Evolutionary conservation across 164 flowering plant genomes (phyloP), one percentile per base, ranked within the genome.

Genomic region (Dillenia suffruticosa): DNA sequence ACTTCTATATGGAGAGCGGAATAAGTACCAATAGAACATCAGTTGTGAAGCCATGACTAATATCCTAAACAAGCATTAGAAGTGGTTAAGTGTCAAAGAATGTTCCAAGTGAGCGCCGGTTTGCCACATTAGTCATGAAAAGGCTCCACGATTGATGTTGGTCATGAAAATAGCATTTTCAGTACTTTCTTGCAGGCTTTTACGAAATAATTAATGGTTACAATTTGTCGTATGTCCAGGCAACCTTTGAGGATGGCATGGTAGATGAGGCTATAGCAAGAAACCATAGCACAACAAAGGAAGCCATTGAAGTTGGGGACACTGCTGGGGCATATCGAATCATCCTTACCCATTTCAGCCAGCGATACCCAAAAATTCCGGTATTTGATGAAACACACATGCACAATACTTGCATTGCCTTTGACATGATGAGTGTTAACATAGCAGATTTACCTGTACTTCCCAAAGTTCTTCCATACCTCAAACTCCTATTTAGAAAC

Each of bases 271-370:
- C 99, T 11, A 69, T 89, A 16, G 86, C 87, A 9, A 84, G 63
- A 72, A 95, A 95, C 74, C 99, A 94, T 80, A 94, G 99, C 83
- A 92, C 97, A 40, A 94, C 99, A 11, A 76, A 69, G 56, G 99
- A 94, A 72, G 99, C 99, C 11, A 72, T 94, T n/a, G 88, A 83
- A 58, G 87, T 85, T 9, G 99, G 99, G 22, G 69, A 76, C 22
- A 52, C 79, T 9, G 95, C 96, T 1, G 90, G 83, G 12, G 99
- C 73, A 2, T 94, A 88, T 63, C 82, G 97, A 1, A 80, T 88
- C 63, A 80, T 94, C 50, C 94, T 94, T 12, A 89, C 99, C 1
- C 99, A 95, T 66, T 95, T 95, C 82, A 95, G 99, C 78, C 99
- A 95, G 65, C 76, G 99, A 70, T 95, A 95, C 72, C 99, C 99